A percentile compares a stretch with the other conserved stretches of the same genome.
Evolutionary conservation across 176 grass and related monocot species (phyloP).

Genomic region (Tillandsia fasciculata): DNA sequence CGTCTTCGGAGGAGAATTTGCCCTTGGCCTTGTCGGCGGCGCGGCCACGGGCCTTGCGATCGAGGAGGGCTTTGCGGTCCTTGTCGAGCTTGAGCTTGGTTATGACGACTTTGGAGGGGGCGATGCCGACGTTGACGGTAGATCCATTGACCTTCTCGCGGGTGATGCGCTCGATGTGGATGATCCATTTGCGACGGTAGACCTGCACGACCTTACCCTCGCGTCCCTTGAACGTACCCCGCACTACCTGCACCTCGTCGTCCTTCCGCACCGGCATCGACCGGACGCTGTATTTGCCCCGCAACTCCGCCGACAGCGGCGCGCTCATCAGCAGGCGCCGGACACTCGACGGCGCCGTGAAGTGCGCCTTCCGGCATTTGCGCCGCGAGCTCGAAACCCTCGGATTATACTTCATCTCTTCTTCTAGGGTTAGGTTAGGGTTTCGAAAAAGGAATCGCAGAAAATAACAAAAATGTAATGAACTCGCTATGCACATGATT

Average conservation of each 20-base stretch:
- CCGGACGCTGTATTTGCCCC: conserved; percentile 5
- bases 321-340: conserved; percentile 13
- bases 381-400: conserved; percentile 2
- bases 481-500: too few species aligned
- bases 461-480: too few species aligned
- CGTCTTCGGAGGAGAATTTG: conserved; percentile 1
- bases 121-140: conserved; percentile 7
- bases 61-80: background rate
- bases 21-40: conserved; percentile 14
- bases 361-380: conserved; percentile 8
- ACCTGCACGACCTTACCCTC: conserved; percentile 13
- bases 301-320: conserved; percentile 5
- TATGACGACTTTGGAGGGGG: too few species aligned
- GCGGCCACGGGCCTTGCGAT: conserved; percentile 11
- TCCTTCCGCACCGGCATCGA: conserved; percentile 8
- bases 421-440: background rate
- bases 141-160: conserved; percentile 11
- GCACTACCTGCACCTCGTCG: conserved; percentile 3
- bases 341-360: conserved; percentile 6
- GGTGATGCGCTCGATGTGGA: conserved; percentile 12
- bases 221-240: conserved; percentile 8
- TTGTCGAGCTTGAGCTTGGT: too few species aligned
- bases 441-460: background rate
- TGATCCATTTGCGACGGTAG: conserved; percentile 9
- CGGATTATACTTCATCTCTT: background rate